Conservation (phyloP, 192 early-diverging fungal species). For the Borealophlyctis nickersoniae region DNA sequence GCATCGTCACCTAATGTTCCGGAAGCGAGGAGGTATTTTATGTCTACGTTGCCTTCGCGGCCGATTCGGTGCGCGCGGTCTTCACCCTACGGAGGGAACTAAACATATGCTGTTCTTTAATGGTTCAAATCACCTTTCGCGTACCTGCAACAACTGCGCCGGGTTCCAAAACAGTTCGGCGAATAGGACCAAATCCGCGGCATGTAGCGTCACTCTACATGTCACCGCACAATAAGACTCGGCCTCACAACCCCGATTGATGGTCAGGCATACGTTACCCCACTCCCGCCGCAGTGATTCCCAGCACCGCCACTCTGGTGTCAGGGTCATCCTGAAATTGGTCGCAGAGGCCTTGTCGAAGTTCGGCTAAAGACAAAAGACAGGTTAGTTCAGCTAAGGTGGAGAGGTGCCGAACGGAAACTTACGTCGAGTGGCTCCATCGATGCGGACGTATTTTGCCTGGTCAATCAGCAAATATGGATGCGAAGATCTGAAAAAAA, state of each 20-base stretch:
- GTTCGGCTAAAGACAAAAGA: no score
- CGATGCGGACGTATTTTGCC: slow-evolving; percentile 44
- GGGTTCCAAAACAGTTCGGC: slow-evolving; percentile 55
- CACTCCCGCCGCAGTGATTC: slow-evolving; percentile 46
- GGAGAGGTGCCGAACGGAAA: no score
- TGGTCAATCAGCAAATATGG: slow-evolving; percentile 12
- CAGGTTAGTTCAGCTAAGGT: no score
- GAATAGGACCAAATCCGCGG: slow-evolving; percentile 37
- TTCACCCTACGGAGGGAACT: slow-evolving; percentile 24
- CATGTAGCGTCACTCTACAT: slow-evolving; percentile 34
- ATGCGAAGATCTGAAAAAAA: slow-evolving; percentile 9
- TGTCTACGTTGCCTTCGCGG: slow-evolving; percentile 32
- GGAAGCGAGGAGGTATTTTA: slow-evolving; percentile 46
- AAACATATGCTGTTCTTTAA: no score
- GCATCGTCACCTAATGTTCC: slow-evolving; percentile 39
- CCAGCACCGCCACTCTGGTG: slow-evolving; percentile 37
- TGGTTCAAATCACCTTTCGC: no score
- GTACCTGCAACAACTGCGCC: slow-evolving; percentile 38
- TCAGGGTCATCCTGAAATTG: slow-evolving; percentile 36
- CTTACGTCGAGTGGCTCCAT: slow-evolving; percentile 34
- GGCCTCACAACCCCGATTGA: neutral
- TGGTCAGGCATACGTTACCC: slow-evolving; percentile 17
- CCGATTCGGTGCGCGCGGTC: slow-evolving; percentile 51
- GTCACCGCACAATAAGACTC: neutral
- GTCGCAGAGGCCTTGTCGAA: slow-evolving; percentile 40